Percentiles rank a stretch among this genome's conserved stretches.
phyloP scores from a whole-genome alignment of 768 basidiomycete genomes.

The Pisolithus marmoratus region DNA sequence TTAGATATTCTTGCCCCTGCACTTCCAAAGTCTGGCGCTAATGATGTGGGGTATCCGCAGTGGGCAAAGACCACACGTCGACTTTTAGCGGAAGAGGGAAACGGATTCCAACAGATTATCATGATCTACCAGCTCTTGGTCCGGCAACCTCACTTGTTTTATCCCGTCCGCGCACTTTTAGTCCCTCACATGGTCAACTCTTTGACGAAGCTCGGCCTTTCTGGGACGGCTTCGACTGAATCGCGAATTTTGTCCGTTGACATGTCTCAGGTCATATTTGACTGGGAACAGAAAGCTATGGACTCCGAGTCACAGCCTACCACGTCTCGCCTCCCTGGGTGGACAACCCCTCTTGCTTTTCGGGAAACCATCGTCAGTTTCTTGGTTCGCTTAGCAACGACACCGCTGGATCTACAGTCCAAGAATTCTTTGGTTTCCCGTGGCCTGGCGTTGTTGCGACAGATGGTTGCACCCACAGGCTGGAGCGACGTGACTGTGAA shows the following conservation, averaged over 20 bases:
- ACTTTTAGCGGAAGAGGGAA: slow-evolving; percentile 84
- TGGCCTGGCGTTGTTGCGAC: slow-evolving; percentile 61
- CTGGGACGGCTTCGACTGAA: slow-evolving; percentile 63
- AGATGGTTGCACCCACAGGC: slow-evolving; percentile 75
- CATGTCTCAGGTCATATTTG: slow-evolving; percentile 84
- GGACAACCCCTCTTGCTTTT: slow-evolving; percentile 74
- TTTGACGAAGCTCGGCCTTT: slow-evolving; percentile 82
- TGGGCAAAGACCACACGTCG: slow-evolving; percentile 89
- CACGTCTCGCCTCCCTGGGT: slow-evolving; percentile 30
- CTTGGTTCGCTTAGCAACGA: slow-evolving; percentile 84
- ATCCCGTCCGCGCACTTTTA: slow-evolving; percentile 87
- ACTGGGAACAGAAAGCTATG: slow-evolving; percentile 78
- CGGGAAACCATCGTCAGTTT: slow-evolving; percentile 94
- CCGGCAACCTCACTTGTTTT: slow-evolving; percentile 88
- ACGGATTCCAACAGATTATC: slow-evolving; percentile 60
- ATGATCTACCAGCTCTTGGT: slow-evolving; percentile 89
- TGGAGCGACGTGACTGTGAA: slow-evolving; percentile 93
- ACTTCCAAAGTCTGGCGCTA: slow-evolving; percentile 60
- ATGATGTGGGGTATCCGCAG: slow-evolving; percentile 51
- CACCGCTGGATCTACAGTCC: slow-evolving; percentile 43
- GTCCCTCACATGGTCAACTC: slow-evolving; percentile 91
- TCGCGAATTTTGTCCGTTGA: slow-evolving; percentile 86
- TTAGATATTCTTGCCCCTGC: slow-evolving; percentile 82
- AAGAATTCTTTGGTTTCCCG: slow-evolving; percentile 48
- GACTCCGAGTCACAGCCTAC: slow-evolving; percentile 19